These are phyloP conservation scores for Pseudevernia furfuracea DNA, from an alignment of 495 filamentous ascomycete genomes.

Conservation along the genomic window DNA sequence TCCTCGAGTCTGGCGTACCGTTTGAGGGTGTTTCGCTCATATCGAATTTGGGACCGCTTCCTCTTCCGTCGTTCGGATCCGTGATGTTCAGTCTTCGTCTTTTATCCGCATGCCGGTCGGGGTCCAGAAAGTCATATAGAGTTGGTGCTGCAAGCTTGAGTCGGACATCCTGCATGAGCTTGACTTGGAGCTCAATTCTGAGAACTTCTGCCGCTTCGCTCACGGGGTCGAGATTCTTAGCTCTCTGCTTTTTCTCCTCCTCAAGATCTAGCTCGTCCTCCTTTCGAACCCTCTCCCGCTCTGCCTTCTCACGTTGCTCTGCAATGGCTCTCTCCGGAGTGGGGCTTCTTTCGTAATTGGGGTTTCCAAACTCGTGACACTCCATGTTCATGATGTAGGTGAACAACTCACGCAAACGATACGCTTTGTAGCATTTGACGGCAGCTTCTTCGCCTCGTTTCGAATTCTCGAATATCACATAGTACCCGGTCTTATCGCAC, in stretches of 20 bases:
- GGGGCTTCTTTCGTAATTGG: conserved; percentile 56
- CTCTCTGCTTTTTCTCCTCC: conserved; percentile 77
- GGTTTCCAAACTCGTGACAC: conserved; percentile 62
- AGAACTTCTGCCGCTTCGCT: conserved; percentile 69
- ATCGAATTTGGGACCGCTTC: conserved; percentile 41
- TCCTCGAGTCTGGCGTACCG: conserved; percentile 62
- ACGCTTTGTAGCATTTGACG: conserved; percentile 62
- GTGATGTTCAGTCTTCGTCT: conserved; percentile 69
- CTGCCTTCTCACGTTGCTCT: conserved; percentile 49
- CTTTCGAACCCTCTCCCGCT: conserved; percentile 49
- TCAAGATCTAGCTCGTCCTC: conserved; percentile 73
- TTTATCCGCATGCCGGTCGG: conserved; percentile 65
- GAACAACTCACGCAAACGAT: conserved; percentile 72
- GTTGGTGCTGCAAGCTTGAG: conserved; percentile 72
- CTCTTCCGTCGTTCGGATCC: conserved; percentile 53
- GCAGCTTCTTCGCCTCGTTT: conserved; percentile 69
- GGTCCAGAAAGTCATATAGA: conserved; percentile 79
- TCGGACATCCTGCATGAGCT: conserved; percentile 77
- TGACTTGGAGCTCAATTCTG: conserved; percentile 70
- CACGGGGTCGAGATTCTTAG: conserved; percentile 79
- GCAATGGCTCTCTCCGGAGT: conserved; percentile 45
- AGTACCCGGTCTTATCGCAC: conserved; percentile 80
- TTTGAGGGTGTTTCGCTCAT: conserved; percentile 47
- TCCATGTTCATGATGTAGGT: conserved; percentile 92
- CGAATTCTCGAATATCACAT: conserved; percentile 75